Conservation (phyloP, 306 rosid genomes). For the Lagenaria siceraria region DNA sequence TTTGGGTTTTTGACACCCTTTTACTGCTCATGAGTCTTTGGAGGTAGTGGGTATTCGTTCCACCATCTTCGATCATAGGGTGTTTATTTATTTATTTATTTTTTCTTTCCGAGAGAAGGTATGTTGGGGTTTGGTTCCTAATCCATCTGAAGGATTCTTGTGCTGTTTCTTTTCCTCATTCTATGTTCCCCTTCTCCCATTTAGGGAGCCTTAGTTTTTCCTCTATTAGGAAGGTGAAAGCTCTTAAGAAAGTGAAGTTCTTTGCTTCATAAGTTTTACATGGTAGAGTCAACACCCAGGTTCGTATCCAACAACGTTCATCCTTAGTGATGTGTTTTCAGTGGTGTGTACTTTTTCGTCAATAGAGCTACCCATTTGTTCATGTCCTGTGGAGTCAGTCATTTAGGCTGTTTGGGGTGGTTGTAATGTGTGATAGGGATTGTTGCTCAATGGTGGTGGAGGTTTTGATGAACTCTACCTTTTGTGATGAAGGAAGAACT, state of each 20-base stretch:
- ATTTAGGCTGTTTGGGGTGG: too few relatives aligned
- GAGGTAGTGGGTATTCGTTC: neutral
- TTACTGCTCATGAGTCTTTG: neutral
- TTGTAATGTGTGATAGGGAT: neutral
- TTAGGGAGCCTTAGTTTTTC: neutral
- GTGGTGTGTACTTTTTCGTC: too few relatives aligned
- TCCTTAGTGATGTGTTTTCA: too few relatives aligned
- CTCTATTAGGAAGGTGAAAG: neutral
- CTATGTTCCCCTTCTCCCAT: too few relatives aligned
- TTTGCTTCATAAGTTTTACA: neutral
- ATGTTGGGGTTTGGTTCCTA: too few relatives aligned
- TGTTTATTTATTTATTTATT: too few relatives aligned
- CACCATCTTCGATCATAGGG: neutral
- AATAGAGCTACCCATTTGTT: too few relatives aligned
- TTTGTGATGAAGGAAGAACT: neutral
- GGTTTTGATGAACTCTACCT: neutral
- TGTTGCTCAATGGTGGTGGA: neutral
- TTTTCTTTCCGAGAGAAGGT: neutral
- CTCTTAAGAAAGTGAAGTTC: neutral
- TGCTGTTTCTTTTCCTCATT: too few relatives aligned
- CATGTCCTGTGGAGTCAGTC: too few relatives aligned
- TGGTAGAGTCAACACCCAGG: neutral
- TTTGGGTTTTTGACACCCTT: neutral
- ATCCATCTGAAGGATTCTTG: too few relatives aligned
- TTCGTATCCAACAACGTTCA: too few relatives aligned